Evolutionary conservation across 2,329 filamentous ascomycete genomes (phyloP).

Genomic region (Colletotrichum euphorbiae): DNA sequence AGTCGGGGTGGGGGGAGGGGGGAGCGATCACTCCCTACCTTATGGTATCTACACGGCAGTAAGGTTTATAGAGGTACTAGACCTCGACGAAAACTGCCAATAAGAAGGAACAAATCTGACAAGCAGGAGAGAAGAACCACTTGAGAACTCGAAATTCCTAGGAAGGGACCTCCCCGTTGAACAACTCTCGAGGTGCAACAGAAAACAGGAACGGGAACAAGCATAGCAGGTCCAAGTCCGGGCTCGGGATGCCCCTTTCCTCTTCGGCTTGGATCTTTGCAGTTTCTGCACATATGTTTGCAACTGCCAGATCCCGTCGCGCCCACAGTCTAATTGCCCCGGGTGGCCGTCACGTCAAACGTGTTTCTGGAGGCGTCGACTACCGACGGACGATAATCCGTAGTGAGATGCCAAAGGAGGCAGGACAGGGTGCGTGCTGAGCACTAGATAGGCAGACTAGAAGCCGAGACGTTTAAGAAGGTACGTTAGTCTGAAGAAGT

Average conservation of each 20-base stretch:
- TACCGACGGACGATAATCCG: conserved; percentile 1
- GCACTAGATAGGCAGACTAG: neutral
- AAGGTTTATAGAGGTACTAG: too few species aligned
- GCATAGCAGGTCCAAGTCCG: neutral
- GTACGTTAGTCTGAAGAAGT: neutral
- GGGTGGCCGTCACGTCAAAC: neutral
- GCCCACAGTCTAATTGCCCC: neutral
- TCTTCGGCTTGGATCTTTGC: neutral
- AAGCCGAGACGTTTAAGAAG: neutral
- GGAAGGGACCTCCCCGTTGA: neutral
- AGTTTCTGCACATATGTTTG: neutral
- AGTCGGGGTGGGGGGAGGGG: neutral
- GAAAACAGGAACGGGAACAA: too few species aligned
- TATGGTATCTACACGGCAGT: neutral
- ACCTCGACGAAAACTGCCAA: too few species aligned
- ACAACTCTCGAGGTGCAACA: neutral
- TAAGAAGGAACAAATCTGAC: neutral
- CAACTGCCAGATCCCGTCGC: neutral
- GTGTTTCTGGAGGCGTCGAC: neutral
- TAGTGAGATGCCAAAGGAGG: conserved; percentile 8
- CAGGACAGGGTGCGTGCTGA: neutral
- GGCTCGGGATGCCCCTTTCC: neutral
- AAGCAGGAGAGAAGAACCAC: neutral
- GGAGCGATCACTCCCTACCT: neutral
- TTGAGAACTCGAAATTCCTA: neutral